Base-by-base conservation (phyloP, 805 yeast genomes). In the Scheffersomyces stipitis region DNA sequence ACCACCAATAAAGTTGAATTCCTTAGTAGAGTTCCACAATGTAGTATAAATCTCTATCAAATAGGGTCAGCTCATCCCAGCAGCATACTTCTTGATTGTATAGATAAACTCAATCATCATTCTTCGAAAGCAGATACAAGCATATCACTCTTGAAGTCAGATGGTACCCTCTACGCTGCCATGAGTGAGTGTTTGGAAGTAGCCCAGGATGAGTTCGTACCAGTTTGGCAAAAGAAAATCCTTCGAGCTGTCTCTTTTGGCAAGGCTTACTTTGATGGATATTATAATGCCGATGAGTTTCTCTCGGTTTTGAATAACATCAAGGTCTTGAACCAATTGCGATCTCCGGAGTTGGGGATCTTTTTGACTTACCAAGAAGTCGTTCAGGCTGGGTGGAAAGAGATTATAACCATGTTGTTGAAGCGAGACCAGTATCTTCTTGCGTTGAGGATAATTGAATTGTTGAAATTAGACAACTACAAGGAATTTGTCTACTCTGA, bases 211-310 rank as follows among this genome's bases (percentile, higher is more conserved):
- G 98, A 91, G 50, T 80, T 87, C 49, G 87, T 81, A 42, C 75
- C 85, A 0, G 66, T 70, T 35, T 76, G 90, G 83, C 99, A 93
- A 51, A 89, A 88, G 56, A 77, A 76, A 34, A 63, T 91, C 7
- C 60, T 93, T 26, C 73, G 79, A 36, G 96, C 96, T 1, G 96
- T 90, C 0, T 69, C 86, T 0, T 86, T 90, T 62, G 99, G 97
- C 1, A 93, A 91, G 49, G 72, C 86, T 0, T 69, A 76, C 34
- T 58, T 49, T 30, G 77, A 74, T 6, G 52, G 69, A 3, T 77
- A 72, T 48, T 81, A 81, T 35, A 49, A 65, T 51, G 69, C 89
- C 3, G 76, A 76, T 39, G 62, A 69, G 31, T 87, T 83, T 49
- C 76, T 87, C 3, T 68, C 69, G n/a, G 75, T 79, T 2, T 71